Percentiles rank a stretch among this genome's conserved stretches.
Conservation (phyloP, 176 grass and related monocot species). For the Rhynchospora tenuis region DNA sequence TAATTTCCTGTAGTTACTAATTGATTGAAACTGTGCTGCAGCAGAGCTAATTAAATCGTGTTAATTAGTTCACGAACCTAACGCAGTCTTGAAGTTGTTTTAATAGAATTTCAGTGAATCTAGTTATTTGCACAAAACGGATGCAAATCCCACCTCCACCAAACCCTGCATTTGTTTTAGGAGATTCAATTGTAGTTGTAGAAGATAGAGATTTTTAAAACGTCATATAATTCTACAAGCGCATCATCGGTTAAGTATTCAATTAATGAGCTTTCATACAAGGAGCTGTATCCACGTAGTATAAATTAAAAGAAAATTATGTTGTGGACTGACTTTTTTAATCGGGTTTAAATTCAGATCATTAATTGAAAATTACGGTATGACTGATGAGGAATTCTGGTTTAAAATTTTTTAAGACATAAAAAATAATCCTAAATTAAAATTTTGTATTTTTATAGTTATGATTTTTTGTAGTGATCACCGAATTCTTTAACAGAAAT, state of each 20-base stretch:
- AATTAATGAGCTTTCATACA: conserved; percentile 31
- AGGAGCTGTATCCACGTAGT: conserved; percentile 27
- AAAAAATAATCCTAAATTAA: no score
- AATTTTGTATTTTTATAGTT: no score
- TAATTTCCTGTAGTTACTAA: no score
- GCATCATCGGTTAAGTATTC: neutral
- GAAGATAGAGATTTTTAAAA: neutral
- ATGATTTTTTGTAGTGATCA: no score
- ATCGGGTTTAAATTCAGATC: no score
- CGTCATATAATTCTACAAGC: neutral
- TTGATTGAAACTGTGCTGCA: conserved; percentile 11
- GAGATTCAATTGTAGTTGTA: neutral
- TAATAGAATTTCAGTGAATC: conserved; percentile 36
- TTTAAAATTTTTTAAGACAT: no score
- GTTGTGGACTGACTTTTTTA: no score
- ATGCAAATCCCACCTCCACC: conserved; percentile 32
- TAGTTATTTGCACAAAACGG: conserved; percentile 46
- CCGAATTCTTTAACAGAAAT: no score
- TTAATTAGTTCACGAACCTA: neutral
- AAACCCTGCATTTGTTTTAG: conserved; percentile 41
- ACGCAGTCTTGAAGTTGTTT: conserved; percentile 5
- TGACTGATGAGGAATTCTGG: no score
- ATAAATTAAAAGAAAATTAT: neutral
- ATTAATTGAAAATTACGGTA: no score
- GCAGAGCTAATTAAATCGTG: conserved; percentile 18